Conservation (phyloP, 2,329 filamentous ascomycete genomes). For the Colletotrichum sp. region DNA sequence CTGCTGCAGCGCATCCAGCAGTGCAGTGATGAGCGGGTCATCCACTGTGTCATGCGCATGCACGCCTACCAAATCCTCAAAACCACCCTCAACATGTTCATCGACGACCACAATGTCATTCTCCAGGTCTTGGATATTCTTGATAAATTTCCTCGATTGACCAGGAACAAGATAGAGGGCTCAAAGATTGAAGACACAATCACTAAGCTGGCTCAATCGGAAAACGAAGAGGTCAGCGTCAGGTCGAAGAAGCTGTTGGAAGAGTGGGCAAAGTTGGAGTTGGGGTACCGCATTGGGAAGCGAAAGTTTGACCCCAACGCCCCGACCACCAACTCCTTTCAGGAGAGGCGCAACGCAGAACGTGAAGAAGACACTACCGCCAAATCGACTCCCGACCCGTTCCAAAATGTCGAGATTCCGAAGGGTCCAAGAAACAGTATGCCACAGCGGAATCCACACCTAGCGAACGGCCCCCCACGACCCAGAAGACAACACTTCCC, state of each 20-base stretch:
- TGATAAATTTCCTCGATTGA: constrained; percentile 86
- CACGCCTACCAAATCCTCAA: constrained; percentile 97
- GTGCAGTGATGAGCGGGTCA: constrained; percentile 84
- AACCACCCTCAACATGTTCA: constrained; percentile 82
- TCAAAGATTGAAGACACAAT: constrained; percentile 92
- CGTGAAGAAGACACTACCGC: constrained; percentile 42
- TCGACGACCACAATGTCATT: constrained; percentile 87
- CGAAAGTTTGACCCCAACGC: constrained; percentile 81
- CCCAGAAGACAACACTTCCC: constrained; percentile 58
- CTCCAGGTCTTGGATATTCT: constrained; percentile 90
- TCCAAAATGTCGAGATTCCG: constrained; percentile 56
- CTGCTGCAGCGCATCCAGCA: constrained; percentile 86
- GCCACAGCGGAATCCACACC: constrained; percentile 57
- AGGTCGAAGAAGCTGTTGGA: constrained; percentile 76
- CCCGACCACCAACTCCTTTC: constrained; percentile 57
- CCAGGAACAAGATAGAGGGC: constrained; percentile 95
- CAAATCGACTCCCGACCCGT: constrained; percentile 44
- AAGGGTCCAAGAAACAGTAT: constrained; percentile 66
- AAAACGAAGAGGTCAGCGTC: constrained; percentile 76
- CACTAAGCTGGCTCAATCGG: constrained; percentile 67
- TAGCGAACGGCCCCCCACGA: constrained; percentile 45
- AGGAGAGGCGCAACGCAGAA: constrained; percentile 62
- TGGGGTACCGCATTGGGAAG: constrained; percentile 91
- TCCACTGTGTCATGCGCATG: constrained; percentile 90
- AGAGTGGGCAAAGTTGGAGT: constrained; percentile 87